These are phyloP conservation scores for Suhomyces taliae DNA, from an alignment of 1,139 yeast genomes.

Conservation along the genomic window DNA sequence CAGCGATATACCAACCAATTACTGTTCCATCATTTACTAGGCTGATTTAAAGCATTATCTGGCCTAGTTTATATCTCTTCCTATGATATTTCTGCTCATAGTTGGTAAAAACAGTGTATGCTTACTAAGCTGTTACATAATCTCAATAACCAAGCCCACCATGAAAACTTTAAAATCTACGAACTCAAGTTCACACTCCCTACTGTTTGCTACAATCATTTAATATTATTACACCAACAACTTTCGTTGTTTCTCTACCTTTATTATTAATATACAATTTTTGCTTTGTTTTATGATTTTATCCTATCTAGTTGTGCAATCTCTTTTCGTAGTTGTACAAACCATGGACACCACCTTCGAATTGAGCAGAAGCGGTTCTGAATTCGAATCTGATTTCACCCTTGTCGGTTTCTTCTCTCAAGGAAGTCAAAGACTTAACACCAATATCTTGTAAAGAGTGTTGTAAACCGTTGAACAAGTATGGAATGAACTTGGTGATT, in stretches of 20 bases:
- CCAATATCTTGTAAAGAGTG: slow-evolving; percentile 99
- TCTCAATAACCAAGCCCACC: too few species aligned
- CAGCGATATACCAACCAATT: too few species aligned
- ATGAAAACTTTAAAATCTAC: too few species aligned
- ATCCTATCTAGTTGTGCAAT: slow-evolving; percentile 66
- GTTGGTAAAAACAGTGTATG: too few species aligned
- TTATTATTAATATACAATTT: slow-evolving; percentile 4
- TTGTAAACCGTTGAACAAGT: slow-evolving; percentile 92
- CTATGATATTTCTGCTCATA: too few species aligned
- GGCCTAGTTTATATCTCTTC: too few species aligned
- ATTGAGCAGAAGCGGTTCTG: slow-evolving; percentile 98
- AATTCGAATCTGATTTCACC: slow-evolving; percentile 91
- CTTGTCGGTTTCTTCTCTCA: slow-evolving; percentile 61
- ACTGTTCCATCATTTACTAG: too few species aligned
- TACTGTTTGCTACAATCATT: too few species aligned
- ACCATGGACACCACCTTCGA: slow-evolving; percentile 98
- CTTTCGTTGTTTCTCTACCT: background rate
- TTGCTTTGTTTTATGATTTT: background rate
- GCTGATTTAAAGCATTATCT: too few species aligned
- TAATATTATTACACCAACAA: background rate
- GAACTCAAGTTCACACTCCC: too few species aligned
- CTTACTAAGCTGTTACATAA: too few species aligned
- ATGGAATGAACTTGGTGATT: slow-evolving; percentile 88
- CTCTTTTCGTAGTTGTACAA: slow-evolving; percentile 97
- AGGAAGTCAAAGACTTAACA: slow-evolving; percentile 60